Percentiles rank a stretch among this genome's conserved stretches.
These are phyloP conservation scores for Trametes gibbosa DNA, from an alignment of 768 basidiomycete species.

Conservation along the genomic window DNA sequence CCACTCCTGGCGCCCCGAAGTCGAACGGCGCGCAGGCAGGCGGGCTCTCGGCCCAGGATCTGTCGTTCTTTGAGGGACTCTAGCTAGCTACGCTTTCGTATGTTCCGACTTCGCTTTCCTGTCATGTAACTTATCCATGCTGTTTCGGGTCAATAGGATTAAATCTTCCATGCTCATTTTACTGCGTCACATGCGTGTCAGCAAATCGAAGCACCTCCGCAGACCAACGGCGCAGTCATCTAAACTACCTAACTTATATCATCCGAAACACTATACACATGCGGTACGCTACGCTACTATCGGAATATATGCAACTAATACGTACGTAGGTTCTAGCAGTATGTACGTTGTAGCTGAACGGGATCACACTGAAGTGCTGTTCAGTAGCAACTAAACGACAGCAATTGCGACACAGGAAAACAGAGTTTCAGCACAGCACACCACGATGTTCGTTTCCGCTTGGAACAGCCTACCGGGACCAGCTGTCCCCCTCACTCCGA, in stretches of 20 bases:
- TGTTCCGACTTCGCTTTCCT: not conserved
- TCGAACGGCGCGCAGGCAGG: conserved; percentile 36
- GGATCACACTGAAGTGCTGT: too few species aligned
- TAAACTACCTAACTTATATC: not conserved
- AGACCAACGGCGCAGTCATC: not conserved
- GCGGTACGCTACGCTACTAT: not conserved
- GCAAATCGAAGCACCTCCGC: not conserved
- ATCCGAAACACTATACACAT: not conserved
- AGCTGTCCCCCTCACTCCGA: not conserved
- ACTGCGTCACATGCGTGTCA: too few species aligned
- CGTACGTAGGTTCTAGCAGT: not conserved
- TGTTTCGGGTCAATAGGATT: not conserved
- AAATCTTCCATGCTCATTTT: not conserved
- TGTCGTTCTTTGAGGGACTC: conserved; percentile 84
- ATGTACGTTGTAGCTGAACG: not conserved
- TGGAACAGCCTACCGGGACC: not conserved
- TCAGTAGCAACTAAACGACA: too few species aligned
- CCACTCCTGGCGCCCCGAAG: conserved; percentile 15
- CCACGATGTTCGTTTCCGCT: too few species aligned
- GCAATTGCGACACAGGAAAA: not conserved
- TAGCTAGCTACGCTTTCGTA: conserved; percentile 33
- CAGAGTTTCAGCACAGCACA: not conserved
- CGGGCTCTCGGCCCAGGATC: conserved; percentile 77
- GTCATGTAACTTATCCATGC: conserved; percentile 15
- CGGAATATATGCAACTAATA: not conserved